Evolutionary conservation across 192 early-diverging fungal species (phyloP).

Genomic region (Umbelopsis isabellina): DNA sequence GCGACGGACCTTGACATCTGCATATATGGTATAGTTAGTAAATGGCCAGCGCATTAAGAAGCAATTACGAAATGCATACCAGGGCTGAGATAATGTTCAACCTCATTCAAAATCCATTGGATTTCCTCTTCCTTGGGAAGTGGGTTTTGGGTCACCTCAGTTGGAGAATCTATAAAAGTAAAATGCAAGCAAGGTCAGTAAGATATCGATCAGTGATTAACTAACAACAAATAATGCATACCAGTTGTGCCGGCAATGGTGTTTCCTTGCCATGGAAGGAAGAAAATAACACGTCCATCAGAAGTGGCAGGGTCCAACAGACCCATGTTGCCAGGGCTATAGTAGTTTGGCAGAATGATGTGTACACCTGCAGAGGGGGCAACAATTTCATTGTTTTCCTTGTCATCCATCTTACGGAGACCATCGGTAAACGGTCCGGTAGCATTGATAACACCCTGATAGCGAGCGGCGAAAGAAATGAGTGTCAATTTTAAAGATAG

Average conservation of each 20-base stretch:
- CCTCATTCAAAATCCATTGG: constrained; percentile 92
- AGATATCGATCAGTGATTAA: not conserved
- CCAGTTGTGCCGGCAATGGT: constrained; percentile 93
- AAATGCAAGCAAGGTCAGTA: not conserved
- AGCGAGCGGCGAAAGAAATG: not conserved
- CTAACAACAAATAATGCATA: constrained; percentile 3
- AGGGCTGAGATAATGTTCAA: constrained; percentile 86
- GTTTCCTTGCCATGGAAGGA: constrained; percentile 96
- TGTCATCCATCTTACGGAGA: constrained; percentile 88
- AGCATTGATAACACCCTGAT: constrained; percentile 91
- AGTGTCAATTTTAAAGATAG: not conserved
- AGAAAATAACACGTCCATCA: constrained; percentile 97
- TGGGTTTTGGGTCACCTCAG: constrained; percentile 81
- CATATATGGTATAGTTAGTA: not conserved
- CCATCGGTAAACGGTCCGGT: constrained; percentile 79
- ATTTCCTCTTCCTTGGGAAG: constrained; percentile 92
- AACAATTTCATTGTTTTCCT: constrained; percentile 80
- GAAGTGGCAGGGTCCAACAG: constrained; percentile 91
- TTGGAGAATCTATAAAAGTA: constrained; percentile 69
- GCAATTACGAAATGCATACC: constrained; percentile 26
- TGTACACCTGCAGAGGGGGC: constrained; percentile 93
- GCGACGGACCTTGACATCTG: constrained; percentile 94
- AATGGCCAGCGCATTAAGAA: not conserved
- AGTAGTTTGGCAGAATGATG: constrained; percentile 94
- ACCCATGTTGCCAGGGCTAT: constrained; percentile 92